phyloP scores from a whole-genome alignment of 1,284 basidiomycete genomes.

The Pulveroboletus sp. region DNA sequence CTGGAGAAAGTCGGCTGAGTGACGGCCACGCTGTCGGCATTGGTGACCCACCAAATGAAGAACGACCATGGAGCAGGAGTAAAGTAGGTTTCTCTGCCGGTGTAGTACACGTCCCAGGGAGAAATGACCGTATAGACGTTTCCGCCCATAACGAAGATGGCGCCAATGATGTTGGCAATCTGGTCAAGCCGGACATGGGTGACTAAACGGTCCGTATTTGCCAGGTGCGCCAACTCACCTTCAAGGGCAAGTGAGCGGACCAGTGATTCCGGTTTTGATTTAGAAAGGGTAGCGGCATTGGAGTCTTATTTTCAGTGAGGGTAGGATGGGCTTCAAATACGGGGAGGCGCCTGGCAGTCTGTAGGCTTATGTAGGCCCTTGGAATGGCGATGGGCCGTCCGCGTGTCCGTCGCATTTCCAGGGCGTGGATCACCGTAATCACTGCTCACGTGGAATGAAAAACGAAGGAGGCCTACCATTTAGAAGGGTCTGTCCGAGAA shows the following conservation, averaged over 20 bases:
- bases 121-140: slow-evolving; percentile 85
- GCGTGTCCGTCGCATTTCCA: slow-evolving; percentile 34
- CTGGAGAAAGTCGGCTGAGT: slow-evolving; percentile 38
- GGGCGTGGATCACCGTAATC: slow-evolving; percentile 23
- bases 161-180: slow-evolving; percentile 79
- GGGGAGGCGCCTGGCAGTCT: slow-evolving; percentile 11
- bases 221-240: slow-evolving; percentile 19
- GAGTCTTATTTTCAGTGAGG: slow-evolving; percentile 2
- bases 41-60: slow-evolving; percentile 65
- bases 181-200: slow-evolving; percentile 24
- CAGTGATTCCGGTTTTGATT: slow-evolving; percentile 31
- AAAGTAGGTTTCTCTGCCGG: slow-evolving; percentile 84
- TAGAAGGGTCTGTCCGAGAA: slow-evolving; percentile 12
- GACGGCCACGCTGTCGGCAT: slow-evolving; percentile 3
- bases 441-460: slow-evolving; percentile 22
- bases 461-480: background rate
- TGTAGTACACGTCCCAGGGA: slow-evolving; percentile 65
- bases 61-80: slow-evolving; percentile 89
- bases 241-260: slow-evolving; percentile 30
- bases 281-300: slow-evolving; percentile 31
- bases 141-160: slow-evolving; percentile 78
- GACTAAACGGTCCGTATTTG: slow-evolving; percentile 6
- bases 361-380: slow-evolving; percentile 31
- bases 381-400: slow-evolving; percentile 16
- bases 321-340: slow-evolving; percentile 15